Percentiles rank a stretch among this genome's conserved stretches.
These are phyloP conservation scores for Macrolepiota albuminosa DNA, from an alignment of 768 basidiomycete genomes.

Conservation along the genomic window DNA sequence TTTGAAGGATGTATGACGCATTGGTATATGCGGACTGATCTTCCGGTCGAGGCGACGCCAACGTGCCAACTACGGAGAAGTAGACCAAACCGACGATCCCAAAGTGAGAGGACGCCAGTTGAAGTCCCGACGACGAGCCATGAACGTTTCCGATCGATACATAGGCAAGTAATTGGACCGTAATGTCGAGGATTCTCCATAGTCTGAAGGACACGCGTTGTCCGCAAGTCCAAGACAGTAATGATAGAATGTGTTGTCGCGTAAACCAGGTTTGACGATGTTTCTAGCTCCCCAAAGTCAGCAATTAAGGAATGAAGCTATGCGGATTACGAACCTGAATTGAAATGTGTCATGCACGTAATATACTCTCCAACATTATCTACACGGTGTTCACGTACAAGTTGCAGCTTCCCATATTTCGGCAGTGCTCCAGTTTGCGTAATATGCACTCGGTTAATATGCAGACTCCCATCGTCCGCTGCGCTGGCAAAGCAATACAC, in stretches of 20 bases:
- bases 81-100: constrained; percentile 94
- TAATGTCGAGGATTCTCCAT: constrained; percentile 84
- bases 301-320: neutral
- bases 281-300: constrained; percentile 32
- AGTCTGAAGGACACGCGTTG: constrained; percentile 70
- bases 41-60: constrained; percentile 47
- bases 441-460: constrained; percentile 80
- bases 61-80: constrained; percentile 85
- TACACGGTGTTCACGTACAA: constrained; percentile 76
- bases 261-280: constrained; percentile 78
- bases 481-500: constrained; percentile 88
- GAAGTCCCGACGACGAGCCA: constrained; percentile 92
- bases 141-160: constrained; percentile 75
- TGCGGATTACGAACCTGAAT: constrained; percentile 48
- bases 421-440: constrained; percentile 64
- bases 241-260: constrained; percentile 80
- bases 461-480: constrained; percentile 78
- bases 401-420: constrained; percentile 77
- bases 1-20: constrained; percentile 80
- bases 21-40: constrained; percentile 61
- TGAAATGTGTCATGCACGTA: constrained; percentile 78
- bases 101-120: constrained; percentile 79
- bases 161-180: constrained; percentile 83
- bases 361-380: constrained; percentile 75
- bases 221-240: constrained; percentile 75